Evolutionary conservation across 352 stramenopile genomes (phyloP), one percentile per base, ranked within the genome.

Genomic region (Globisporangium nagaii): DNA sequence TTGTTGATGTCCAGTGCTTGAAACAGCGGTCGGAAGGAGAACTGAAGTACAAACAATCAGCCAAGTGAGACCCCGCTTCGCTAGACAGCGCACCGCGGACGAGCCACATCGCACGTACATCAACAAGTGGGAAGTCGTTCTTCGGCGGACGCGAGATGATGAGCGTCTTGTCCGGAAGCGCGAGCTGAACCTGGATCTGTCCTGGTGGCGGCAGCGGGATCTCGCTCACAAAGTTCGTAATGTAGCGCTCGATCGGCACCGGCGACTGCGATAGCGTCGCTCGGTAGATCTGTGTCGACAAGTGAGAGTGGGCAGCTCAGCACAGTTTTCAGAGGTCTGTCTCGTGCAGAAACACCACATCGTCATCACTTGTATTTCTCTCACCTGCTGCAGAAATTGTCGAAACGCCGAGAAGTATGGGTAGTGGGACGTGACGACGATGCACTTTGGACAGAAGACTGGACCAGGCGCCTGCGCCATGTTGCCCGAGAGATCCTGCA

Each of bases 231-330:
- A 99, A 98, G 61, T 99, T 99, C 13, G 84, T 72, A 53, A 99
- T 97, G 63, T 99, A 99, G 36, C 95, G 70, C 66, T 99, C 96
- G 34, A 99, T 89, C 0, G 96, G 96, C 61, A 98, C 88, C 1
- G 95, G 93, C 0, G 93, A 84, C 41, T 96, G 80, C 0, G 81
- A 92, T 9, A 93, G 56, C 12, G 81, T 89, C 31, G 91, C 65
- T 36, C 81, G 76, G 46, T 93, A 94, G 42, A 96, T 83, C 68
- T 91, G 44, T 7, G 17, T 36, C 20, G 24, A 31, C 15, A 15
- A n/a, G n/a, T n/a, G n/a, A n/a, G n/a, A n/a, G n/a, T n/a, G n/a
- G n/a, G n/a, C n/a, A n/a, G n/a, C n/a, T n/a, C n/a, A n/a, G n/a
- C n/a, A 25, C 40, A 52, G 27, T 32, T 15, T 56, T 13, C 15